Base-by-base conservation (phyloP, 345 rosid genomes). In the Fremontodendron californicum region DNA sequence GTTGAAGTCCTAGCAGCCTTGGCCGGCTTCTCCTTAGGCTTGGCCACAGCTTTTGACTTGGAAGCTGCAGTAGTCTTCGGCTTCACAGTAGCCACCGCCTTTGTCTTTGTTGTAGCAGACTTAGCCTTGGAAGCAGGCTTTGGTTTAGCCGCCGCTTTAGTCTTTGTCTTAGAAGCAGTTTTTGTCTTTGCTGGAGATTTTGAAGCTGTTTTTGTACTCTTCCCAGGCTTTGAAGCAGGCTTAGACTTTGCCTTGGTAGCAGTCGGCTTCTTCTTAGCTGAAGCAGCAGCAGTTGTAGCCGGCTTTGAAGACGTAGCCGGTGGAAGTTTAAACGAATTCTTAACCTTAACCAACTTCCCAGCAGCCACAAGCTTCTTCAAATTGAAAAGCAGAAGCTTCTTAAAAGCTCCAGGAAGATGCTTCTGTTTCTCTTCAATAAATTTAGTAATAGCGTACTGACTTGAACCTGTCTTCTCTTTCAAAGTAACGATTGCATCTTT, bases 381-480 rank as follows among this genome's bases (percentile, higher is more conserved):
- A 75, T 88, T 86, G 15, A 82, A 80, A 8, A 92, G 80, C 54
- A 93, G 13, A n/a, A 93, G 80, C 88, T 92, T 93, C 88, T 80
- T 89, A 33, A 92, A 90, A 43, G 76, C 86, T 0, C 85, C 49
- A 0, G 98, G 97, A 21, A 93, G 80, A 8, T 86, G 78, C 79
- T 90, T 90, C 3, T 93, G 90, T 79, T 90, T 93, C 84, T 87
- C 97, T 35, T 93, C 98, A 0, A 92, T 85, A 79, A 88, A 92
- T 78, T 92, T 92, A 29, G 92, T 80, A 76, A 93, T 93, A 49
- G 98, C 98, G 71, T 89, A 86, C 82, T 92, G 97, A 66, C 98
- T 93, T 42, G 98, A 93, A 71, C 98, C 98, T 2, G 87, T 90
- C 85, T 83, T 93, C 82, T 93, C 98, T 79, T 93, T 92, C 85